Conservation (phyloP, 768 basidiomycete species). For the Serendipita sp. region DNA sequence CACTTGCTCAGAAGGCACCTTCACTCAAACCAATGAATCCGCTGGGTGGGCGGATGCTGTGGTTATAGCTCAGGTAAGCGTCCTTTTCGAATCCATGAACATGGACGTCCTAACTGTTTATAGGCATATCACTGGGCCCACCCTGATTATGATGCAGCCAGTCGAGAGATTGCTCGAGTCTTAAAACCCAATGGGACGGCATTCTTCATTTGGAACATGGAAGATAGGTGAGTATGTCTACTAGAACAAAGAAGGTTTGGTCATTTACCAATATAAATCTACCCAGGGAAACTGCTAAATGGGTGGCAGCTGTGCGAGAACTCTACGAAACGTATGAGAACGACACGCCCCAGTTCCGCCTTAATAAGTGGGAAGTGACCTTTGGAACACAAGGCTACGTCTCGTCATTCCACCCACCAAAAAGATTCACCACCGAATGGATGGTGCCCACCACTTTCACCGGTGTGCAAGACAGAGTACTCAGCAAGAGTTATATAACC, state of each 20-base stretch:
- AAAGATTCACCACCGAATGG: slow-evolving; percentile 42
- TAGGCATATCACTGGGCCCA: slow-evolving; percentile 88
- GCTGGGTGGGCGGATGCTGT: slow-evolving; percentile 66
- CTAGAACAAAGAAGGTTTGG: not conserved
- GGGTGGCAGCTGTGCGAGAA: slow-evolving; percentile 61
- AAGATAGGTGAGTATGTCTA: slow-evolving; percentile 40
- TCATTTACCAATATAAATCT: not conserved
- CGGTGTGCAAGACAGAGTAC: slow-evolving; percentile 45
- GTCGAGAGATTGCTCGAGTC: slow-evolving; percentile 61
- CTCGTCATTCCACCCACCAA: slow-evolving; percentile 38
- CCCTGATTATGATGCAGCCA: slow-evolving; percentile 56
- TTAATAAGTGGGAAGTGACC: slow-evolving; percentile 52
- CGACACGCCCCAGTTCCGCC: slow-evolving; percentile 71
- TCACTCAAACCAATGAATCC: slow-evolving; percentile 43
- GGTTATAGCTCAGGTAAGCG: slow-evolving; percentile 51
- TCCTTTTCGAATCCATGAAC: not conserved
- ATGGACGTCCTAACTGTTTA: slow-evolving; percentile 11
- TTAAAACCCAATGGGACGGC: slow-evolving; percentile 59
- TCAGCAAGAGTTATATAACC: slow-evolving; percentile 76
- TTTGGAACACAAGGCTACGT: slow-evolving; percentile 51
- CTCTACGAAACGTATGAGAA: slow-evolving; percentile 50
- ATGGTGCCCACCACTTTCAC: slow-evolving; percentile 36
- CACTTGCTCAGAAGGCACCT: slow-evolving; percentile 46
- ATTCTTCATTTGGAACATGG: slow-evolving; percentile 80
- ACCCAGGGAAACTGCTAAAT: slow-evolving; percentile 39